phyloP scores from a whole-genome alignment of 371 early-diverging fungal genomes.

The Haplosporangium sp. region DNA sequence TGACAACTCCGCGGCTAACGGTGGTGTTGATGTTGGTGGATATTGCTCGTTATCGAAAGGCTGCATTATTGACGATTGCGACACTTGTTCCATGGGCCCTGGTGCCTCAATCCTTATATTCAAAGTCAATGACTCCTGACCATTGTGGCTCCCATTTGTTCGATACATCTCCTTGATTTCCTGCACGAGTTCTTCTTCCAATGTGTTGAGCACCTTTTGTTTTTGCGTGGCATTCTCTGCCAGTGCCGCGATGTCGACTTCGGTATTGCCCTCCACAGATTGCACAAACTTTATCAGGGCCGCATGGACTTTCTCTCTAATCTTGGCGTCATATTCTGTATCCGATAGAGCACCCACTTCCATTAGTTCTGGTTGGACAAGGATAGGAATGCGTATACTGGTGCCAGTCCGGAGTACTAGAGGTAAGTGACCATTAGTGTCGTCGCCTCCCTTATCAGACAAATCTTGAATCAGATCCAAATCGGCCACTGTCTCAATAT shows the following conservation, averaged over 20 bases:
- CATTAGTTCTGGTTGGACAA: not conserved
- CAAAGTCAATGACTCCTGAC: too few relatives aligned
- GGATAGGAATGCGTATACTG: constrained; percentile 10
- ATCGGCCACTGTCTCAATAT: constrained; percentile 7
- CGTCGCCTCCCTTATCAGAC: not conserved
- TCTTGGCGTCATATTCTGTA: not conserved
- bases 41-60: too few relatives aligned
- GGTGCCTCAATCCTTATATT: too few relatives aligned
- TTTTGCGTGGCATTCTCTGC: not conserved
- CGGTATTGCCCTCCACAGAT: constrained; percentile 1
- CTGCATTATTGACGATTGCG: too few relatives aligned
- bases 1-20: not conserved
- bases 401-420: constrained; percentile 15
- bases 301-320: constrained; percentile 11
- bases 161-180: constrained; percentile 25
- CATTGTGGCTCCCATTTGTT: not conserved
- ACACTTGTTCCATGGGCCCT: too few relatives aligned
- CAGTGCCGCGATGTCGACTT: not conserved
- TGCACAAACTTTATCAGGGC: constrained; percentile 17
- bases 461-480: constrained; percentile 18
- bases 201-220: constrained; percentile 16
- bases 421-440: not conserved
- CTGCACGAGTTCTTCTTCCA: constrained; percentile 30
- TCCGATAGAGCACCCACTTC: not conserved
- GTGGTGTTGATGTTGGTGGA: too few relatives aligned